phyloP scores from a whole-genome alignment of 768 basidiomycete genomes.

The Neoboletus magnificus region DNA sequence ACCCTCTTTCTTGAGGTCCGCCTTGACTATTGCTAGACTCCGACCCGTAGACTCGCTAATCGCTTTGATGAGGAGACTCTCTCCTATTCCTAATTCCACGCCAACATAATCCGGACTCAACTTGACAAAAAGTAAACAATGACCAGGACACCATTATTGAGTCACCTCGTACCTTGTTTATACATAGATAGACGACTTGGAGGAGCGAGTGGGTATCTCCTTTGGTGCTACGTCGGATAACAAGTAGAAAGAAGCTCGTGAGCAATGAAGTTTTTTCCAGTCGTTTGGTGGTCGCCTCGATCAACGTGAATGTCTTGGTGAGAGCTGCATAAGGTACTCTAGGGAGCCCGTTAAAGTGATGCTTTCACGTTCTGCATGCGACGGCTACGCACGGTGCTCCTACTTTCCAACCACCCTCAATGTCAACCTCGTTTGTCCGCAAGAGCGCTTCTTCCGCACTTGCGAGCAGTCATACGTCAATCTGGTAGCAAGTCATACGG shows the following conservation, averaged over 20 bases:
- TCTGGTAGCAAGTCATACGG: neutral
- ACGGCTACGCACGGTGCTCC: conserved; percentile 70
- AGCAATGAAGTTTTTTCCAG: conserved; percentile 88
- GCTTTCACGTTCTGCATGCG: neutral
- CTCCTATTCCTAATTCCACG: conserved; percentile 94
- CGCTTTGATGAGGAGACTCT: conserved; percentile 90
- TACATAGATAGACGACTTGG: conserved; percentile 91
- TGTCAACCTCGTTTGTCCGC: conserved; percentile 64
- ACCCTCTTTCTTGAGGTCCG: conserved; percentile 91
- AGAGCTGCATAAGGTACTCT: conserved; percentile 96
- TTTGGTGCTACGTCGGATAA: conserved; percentile 80
- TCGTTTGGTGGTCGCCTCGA: conserved; percentile 94
- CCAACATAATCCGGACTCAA: conserved; percentile 94
- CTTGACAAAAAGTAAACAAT: conserved; percentile 38
- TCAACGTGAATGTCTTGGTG: conserved; percentile 80
- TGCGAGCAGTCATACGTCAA: conserved; percentile 1
- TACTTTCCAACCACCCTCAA: conserved; percentile 77
- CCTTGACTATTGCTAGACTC: conserved; percentile 75
- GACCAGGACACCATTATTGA: neutral
- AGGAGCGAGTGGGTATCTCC: conserved; percentile 74
- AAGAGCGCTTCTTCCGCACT: conserved; percentile 71
- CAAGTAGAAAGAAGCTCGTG: conserved; percentile 84
- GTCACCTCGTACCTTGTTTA: conserved; percentile 72
- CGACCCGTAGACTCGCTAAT: conserved; percentile 96
- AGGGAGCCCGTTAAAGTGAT: neutral